Conservation (phyloP, 805 yeast genomes). For the Starmerella apicola region DNA sequence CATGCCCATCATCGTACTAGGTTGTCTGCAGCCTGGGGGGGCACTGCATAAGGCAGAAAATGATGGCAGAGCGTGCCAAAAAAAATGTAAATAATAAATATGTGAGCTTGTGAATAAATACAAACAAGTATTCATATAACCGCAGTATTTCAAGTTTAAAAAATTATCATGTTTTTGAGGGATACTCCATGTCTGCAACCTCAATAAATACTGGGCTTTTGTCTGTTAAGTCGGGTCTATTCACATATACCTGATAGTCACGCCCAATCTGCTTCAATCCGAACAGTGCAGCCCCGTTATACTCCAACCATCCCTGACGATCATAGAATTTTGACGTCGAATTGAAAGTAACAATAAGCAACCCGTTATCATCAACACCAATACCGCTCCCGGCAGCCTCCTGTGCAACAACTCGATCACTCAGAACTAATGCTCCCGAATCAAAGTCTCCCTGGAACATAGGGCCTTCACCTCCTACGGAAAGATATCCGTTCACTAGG, state of each 20-base stretch:
- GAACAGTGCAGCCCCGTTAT: constrained; percentile 9
- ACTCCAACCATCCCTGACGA: constrained; percentile 16
- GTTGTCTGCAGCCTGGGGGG: too few species aligned
- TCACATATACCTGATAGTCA: constrained; percentile 9
- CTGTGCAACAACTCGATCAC: constrained; percentile 14
- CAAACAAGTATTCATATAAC: too few species aligned
- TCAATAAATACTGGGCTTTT: constrained; percentile 13
- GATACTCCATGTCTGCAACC: constrained; percentile 15
- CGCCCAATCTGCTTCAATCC: constrained; percentile 4
- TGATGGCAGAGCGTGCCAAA: too few species aligned
- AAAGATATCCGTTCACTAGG: constrained; percentile 12
- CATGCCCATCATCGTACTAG: too few species aligned
- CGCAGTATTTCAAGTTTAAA: too few species aligned
- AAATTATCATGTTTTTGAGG: too few species aligned
- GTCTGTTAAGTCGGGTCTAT: constrained; percentile 9
- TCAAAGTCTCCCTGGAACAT: constrained; percentile 13
- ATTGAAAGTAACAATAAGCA: constrained; percentile 10
- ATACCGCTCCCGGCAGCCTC: constrained; percentile 16
- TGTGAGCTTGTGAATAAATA: too few species aligned
- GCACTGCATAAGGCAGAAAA: too few species aligned
- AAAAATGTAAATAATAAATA: too few species aligned
- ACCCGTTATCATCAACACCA: constrained; percentile 9
- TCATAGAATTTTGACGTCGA: constrained; percentile 8
- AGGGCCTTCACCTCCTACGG: constrained; percentile 14
- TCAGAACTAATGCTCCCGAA: constrained; percentile 12